Evolutionary conservation across 768 basidiomycete genomes (phyloP).

Genomic region (Psilocybe tampanensis): DNA sequence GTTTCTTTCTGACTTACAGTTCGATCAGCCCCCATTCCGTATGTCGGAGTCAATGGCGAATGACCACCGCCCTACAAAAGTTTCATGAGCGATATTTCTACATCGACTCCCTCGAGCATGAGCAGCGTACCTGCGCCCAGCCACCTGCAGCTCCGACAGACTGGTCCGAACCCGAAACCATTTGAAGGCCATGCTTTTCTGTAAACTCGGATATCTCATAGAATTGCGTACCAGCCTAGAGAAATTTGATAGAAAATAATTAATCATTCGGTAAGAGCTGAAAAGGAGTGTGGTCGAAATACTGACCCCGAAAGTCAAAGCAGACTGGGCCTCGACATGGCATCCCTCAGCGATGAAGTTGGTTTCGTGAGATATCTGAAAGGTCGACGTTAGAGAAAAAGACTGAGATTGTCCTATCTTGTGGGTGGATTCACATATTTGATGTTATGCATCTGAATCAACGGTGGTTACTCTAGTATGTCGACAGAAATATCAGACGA

Average conservation of each 20-base stretch:
- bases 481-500: background rate
- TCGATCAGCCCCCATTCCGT: constrained; percentile 49
- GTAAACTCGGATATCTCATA: constrained; percentile 44
- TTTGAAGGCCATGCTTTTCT: constrained; percentile 41
- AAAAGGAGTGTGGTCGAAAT: background rate
- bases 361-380: constrained; percentile 36
- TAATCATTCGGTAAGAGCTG: background rate
- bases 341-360: constrained; percentile 42
- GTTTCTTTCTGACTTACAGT: no score
- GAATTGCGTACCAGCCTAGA: constrained; percentile 51
- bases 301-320: constrained; percentile 41
- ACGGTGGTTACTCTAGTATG: background rate
- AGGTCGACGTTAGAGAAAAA: background rate
- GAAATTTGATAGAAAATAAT: background rate
- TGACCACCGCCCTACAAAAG: constrained; percentile 43
- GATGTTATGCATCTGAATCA: constrained; percentile 43
- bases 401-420: background rate
- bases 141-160: constrained; percentile 47
- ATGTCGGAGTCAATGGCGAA: constrained; percentile 42
- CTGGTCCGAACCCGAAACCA: constrained; percentile 46
- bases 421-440: constrained; percentile 32
- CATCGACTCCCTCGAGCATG: no score
- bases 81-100: background rate
- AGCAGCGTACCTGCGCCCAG: constrained; percentile 38
- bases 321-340: constrained; percentile 21